Percentiles rank a stretch among this genome's conserved stretches.
phyloP scores from a whole-genome alignment of 495 filamentous ascomycete genomes.

The Chaetomium tenue region DNA sequence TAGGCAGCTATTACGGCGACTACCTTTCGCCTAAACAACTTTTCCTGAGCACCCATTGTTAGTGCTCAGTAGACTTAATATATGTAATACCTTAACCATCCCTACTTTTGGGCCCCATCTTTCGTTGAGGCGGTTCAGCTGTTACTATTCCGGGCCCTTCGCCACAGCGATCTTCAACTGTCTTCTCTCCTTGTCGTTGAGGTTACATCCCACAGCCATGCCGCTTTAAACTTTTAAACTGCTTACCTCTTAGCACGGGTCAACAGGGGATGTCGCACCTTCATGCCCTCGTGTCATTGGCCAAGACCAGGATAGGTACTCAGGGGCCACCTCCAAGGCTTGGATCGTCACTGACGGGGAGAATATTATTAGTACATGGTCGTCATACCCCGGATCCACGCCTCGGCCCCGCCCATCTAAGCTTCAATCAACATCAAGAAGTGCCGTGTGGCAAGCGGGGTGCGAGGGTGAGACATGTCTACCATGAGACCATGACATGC shows the following conservation, averaged over 20 bases:
- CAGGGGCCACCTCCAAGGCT: background rate
- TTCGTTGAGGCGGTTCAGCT: background rate
- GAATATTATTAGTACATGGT: no score
- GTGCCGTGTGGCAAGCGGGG: background rate
- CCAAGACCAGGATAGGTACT: no score
- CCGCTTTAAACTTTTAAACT: background rate
- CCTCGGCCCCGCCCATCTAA: no score
- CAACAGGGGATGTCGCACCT: background rate
- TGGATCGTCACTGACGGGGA: background rate
- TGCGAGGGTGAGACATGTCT: background rate
- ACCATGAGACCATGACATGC: background rate
- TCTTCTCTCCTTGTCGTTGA: background rate
- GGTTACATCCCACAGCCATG: background rate
- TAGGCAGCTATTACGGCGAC: no score
- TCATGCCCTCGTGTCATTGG: no score
- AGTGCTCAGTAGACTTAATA: no score
- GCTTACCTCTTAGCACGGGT: constrained; percentile 22
- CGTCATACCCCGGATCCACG: no score
- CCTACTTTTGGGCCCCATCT: no score
- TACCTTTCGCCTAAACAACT: no score
- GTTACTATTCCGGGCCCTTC: background rate
- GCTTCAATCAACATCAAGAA: background rate
- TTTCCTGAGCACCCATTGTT: no score
- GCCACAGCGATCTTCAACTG: constrained; percentile 7
- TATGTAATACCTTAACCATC: no score